phyloP scores from a whole-genome alignment of 768 basidiomycete species.

The Pisolithus microcarpus region DNA sequence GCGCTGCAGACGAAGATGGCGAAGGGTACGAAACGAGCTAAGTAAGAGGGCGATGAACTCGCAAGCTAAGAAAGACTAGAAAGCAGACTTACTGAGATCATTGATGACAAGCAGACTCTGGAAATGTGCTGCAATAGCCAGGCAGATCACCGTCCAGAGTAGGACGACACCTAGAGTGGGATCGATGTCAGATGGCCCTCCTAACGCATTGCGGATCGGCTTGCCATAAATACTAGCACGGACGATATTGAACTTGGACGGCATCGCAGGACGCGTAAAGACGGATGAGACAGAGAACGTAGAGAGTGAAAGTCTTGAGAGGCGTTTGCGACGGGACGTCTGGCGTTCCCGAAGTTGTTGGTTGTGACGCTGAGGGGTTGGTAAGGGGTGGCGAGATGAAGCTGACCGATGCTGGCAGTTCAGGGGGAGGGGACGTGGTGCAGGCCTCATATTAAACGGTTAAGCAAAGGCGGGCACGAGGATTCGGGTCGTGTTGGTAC shows the following conservation, averaged over 20 bases:
- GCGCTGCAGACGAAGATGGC: conserved; percentile 73
- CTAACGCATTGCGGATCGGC: conserved; percentile 11
- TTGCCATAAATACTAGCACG: conserved; percentile 62
- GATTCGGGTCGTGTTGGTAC: conserved; percentile 17
- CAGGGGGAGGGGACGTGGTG: conserved; percentile 15
- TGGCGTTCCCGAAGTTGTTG: conserved; percentile 19
- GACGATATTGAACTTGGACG: conserved; percentile 64
- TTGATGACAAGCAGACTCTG: conserved; percentile 62
- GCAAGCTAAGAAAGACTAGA: neutral
- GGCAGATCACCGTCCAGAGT: conserved; percentile 69
- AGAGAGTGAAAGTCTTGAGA: conserved; percentile 10
- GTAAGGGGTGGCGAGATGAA: conserved; percentile 12
- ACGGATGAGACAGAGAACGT: conserved; percentile 23
- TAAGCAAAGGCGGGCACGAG: conserved; percentile 22
- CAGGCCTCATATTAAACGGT: conserved; percentile 23
- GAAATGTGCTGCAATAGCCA: conserved; percentile 76
- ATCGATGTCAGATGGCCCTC: conserved; percentile 4
- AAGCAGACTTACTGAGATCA: conserved; percentile 60
- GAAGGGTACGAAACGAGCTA: conserved; percentile 84
- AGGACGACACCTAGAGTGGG: conserved; percentile 48
- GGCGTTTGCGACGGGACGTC: conserved; percentile 28
- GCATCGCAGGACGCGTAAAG: conserved; percentile 44
- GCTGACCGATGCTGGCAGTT: conserved; percentile 17
- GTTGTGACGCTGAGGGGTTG: conserved; percentile 14
- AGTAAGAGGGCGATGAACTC: conserved; percentile 2